Conservation (phyloP, 2,329 filamentous ascomycete genomes). For the Aureobasidium sp. region DNA sequence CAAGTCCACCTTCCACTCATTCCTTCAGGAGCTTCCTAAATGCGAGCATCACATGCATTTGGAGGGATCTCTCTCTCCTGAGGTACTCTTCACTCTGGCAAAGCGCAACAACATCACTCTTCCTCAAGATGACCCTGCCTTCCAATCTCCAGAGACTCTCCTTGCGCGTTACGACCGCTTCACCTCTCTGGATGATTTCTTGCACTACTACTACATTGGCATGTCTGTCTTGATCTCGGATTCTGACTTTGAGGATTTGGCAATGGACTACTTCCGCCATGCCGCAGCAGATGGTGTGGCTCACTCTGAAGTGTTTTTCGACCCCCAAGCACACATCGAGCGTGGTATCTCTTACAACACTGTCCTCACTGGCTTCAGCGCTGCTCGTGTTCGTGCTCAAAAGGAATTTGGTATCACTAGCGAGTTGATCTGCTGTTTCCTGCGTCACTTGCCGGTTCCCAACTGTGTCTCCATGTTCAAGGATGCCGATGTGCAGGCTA, state of each 20-base stretch:
- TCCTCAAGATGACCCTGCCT: conserved; percentile 51
- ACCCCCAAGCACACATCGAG: conserved; percentile 65
- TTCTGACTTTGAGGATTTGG: conserved; percentile 65
- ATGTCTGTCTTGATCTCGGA: conserved; percentile 61
- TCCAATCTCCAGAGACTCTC: conserved; percentile 53
- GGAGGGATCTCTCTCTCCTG: conserved; percentile 65
- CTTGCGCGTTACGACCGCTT: conserved; percentile 59
- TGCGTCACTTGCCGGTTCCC: conserved; percentile 59
- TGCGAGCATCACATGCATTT: conserved; percentile 78
- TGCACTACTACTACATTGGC: conserved; percentile 71
- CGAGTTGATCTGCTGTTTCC: conserved; percentile 63
- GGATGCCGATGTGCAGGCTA: conserved; percentile 36
- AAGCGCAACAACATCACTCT: conserved; percentile 58
- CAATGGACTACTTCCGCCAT: conserved; percentile 62
- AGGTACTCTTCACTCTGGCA: conserved; percentile 63
- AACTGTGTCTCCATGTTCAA: conserved; percentile 47
- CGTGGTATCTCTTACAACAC: conserved; percentile 58
- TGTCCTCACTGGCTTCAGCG: conserved; percentile 56
- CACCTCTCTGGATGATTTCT: conserved; percentile 67
- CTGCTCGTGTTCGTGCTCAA: conserved; percentile 54
- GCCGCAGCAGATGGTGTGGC: conserved; percentile 59
- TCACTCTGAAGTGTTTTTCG: conserved; percentile 75
- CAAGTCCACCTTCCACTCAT: conserved; percentile 48
- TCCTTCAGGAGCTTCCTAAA: conserved; percentile 63
- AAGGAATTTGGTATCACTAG: conserved; percentile 58